A percentile compares a stretch with the other conserved stretches of the same genome.
phyloP scores from a whole-genome alignment of 345 rosid genomes.

The Populus tremula region DNA sequence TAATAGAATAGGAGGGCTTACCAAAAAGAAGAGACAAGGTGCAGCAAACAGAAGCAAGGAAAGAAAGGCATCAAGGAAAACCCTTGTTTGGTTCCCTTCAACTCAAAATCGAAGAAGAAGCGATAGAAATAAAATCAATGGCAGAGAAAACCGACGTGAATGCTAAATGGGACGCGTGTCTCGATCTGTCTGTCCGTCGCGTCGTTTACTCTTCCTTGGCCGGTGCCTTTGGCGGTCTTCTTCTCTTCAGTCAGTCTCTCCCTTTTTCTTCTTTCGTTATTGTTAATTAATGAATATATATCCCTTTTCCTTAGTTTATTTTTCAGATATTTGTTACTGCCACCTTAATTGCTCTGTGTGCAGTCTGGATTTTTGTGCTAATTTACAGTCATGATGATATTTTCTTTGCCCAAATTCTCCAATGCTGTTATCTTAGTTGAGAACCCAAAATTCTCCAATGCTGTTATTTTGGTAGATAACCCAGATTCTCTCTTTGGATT shows the following conservation, averaged over 20 bases:
- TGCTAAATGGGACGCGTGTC: slow-evolving; percentile 88
- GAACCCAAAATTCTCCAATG: not conserved
- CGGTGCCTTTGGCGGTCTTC: slow-evolving; percentile 82
- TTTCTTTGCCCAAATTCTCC: not conserved
- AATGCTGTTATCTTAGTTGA: not conserved
- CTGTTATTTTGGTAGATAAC: not conserved
- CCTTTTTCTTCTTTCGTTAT: not conserved
- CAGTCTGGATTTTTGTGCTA: not conserved
- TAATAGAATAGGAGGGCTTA: too few species aligned
- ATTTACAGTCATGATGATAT: not conserved
- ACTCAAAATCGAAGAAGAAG: not conserved
- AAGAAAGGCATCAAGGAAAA: too few species aligned
- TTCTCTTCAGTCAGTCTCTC: slow-evolving; percentile 66
- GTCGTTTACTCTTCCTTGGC: slow-evolving; percentile 74
- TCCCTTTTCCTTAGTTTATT: not conserved
- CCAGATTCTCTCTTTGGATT: not conserved
- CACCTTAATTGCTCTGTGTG: not conserved
- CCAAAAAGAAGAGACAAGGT: too few species aligned
- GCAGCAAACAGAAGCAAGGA: too few species aligned
- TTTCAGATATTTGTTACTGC: not conserved
- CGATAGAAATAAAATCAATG: not conserved
- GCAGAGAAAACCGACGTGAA: slow-evolving; percentile 25
- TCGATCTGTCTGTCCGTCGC: slow-evolving; percentile 83
- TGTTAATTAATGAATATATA: not conserved
- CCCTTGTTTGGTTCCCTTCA: too few species aligned